Percentiles rank a stretch among this genome's conserved stretches.
Conservation (phyloP, 2,329 filamentous ascomycete species). For the Paraphaeosphaeria sporulosa region DNA sequence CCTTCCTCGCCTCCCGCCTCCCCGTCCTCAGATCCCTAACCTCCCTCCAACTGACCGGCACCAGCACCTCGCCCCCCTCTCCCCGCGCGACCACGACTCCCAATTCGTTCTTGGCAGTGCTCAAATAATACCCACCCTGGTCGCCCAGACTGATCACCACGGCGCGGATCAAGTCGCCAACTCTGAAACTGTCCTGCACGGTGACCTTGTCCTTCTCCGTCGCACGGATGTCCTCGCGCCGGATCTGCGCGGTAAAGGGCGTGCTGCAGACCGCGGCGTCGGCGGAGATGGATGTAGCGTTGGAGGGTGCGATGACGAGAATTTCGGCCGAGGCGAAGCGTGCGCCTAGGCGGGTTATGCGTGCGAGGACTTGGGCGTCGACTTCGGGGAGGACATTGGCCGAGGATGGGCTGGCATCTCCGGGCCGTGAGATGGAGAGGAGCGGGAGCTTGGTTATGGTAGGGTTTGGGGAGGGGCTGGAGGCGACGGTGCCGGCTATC, state of each 20-base stretch:
- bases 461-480: slow-evolving; percentile 59
- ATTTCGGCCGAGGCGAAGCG: slow-evolving; percentile 88
- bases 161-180: slow-evolving; percentile 89
- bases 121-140: slow-evolving; percentile 94
- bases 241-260: slow-evolving; percentile 84
- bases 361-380: slow-evolving; percentile 79
- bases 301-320: slow-evolving; percentile 67
- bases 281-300: neutral
- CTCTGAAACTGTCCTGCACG: slow-evolving; percentile 88
- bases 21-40: slow-evolving; percentile 86
- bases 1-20: slow-evolving; percentile 80
- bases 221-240: slow-evolving; percentile 88
- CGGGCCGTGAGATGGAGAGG: slow-evolving; percentile 46
- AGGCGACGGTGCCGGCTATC: slow-evolving; percentile 74
- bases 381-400: slow-evolving; percentile 83
- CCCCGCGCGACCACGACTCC: slow-evolving; percentile 94
- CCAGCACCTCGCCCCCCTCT: slow-evolving; percentile 88
- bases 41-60: slow-evolving; percentile 93
- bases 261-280: slow-evolving; percentile 70
- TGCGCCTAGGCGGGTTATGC: slow-evolving; percentile 84
- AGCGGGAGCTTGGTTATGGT: slow-evolving; percentile 47
- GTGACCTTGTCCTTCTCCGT: slow-evolving; percentile 96
- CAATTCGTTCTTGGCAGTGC: slow-evolving; percentile 87
- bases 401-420: slow-evolving; percentile 23
- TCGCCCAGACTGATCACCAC: slow-evolving; percentile 91